Percentiles rank a stretch among this genome's conserved stretches.
These are phyloP conservation scores for Gonium pectorale DNA, from an alignment of 139 green algal genomes.

Conservation along the genomic window DNA sequence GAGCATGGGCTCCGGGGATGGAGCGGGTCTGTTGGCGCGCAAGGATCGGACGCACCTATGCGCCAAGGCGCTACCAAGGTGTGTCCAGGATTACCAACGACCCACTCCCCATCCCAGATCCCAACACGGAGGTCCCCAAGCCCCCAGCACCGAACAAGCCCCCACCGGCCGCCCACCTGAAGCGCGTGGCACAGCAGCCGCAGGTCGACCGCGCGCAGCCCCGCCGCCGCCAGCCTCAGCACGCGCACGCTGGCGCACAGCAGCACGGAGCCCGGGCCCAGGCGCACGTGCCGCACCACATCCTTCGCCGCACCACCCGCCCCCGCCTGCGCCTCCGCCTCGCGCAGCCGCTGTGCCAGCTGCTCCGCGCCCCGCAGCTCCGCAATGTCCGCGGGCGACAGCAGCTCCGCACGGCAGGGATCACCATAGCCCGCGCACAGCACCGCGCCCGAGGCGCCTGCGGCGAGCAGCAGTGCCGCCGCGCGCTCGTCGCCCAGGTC, in stretches of 20 bases:
- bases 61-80: too few relatives aligned
- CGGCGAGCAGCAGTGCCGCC: not conserved
- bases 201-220: not conserved
- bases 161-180: not conserved
- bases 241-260: not conserved
- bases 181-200: not conserved
- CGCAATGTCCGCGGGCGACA: not conserved
- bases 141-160: too few relatives aligned
- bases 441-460: not conserved
- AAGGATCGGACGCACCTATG: too few relatives aligned
- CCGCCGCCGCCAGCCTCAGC: not conserved
- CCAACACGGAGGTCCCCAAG: too few relatives aligned
- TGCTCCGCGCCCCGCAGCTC: not conserved
- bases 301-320: not conserved
- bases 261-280: not conserved
- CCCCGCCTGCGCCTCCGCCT: not conserved
- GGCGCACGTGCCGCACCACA: not conserved
- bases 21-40: too few relatives aligned
- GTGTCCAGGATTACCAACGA: too few relatives aligned
- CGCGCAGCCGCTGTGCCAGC: not conserved
- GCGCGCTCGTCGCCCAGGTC: not conserved
- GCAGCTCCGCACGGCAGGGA: not conserved
- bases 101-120: too few relatives aligned
- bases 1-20: too few relatives aligned
- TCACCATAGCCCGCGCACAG: not conserved